Evolutionary conservation across 257 asterid genomes (phyloP).

Genomic region (Schizonepeta tenuifolia): DNA sequence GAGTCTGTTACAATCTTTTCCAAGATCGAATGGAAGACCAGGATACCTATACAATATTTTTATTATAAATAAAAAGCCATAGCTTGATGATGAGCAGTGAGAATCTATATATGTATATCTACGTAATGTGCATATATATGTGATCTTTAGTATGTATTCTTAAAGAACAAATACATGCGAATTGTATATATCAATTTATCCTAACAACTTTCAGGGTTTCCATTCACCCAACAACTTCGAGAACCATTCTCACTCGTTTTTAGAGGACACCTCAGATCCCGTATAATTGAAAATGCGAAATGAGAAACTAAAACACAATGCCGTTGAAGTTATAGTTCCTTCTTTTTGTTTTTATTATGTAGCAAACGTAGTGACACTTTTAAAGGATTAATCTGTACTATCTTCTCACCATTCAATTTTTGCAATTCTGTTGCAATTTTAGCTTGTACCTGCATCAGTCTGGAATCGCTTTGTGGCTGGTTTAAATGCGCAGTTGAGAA

Average conservation of each 20-base stretch:
- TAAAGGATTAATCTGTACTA: constrained; percentile 11
- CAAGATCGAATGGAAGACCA: neutral
- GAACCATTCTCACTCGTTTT: neutral
- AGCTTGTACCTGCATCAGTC: constrained; percentile 94
- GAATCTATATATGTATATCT: neutral
- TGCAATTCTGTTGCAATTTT: constrained; percentile 23
- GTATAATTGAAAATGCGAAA: neutral
- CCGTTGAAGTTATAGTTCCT: neutral
- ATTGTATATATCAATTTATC: neutral
- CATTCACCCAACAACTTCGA: neutral
- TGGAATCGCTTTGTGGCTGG: constrained; percentile 97
- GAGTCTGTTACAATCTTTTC: neutral
- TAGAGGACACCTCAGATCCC: neutral
- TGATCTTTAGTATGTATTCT: neutral
- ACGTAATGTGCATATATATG: neutral
- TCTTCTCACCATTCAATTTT: constrained; percentile 38
- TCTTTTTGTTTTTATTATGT: neutral
- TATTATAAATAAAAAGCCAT: neutral
- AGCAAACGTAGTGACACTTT: neutral
- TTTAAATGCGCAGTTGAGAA: constrained; percentile 85
- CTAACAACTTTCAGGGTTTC: neutral
- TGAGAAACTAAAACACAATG: neutral
- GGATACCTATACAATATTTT: neutral
- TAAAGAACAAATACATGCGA: neutral
- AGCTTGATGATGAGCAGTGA: constrained; percentile 1